phyloP scores from a whole-genome alignment of 2,329 filamentous ascomycete genomes.

The Ilyonectria sp. region DNA sequence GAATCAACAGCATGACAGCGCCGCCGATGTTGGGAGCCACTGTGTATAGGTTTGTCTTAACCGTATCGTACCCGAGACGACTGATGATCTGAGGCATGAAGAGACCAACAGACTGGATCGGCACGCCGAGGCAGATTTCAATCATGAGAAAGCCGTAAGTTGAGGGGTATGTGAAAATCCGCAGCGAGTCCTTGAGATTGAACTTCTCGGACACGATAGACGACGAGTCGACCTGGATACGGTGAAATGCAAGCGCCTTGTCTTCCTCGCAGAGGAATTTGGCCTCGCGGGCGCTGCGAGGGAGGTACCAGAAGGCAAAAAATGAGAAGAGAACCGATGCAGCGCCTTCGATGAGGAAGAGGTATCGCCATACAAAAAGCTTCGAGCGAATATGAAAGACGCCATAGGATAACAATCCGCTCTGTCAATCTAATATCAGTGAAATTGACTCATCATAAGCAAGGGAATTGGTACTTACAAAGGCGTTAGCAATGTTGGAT shows the following conservation, averaged over 20 bases:
- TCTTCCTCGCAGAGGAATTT: constrained; percentile 77
- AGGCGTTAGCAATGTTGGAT: constrained; percentile 77
- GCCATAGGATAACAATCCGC: constrained; percentile 62
- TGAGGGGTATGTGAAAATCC: constrained; percentile 65
- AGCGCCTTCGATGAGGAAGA: constrained; percentile 68
- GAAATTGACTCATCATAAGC: neutral
- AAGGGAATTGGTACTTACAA: constrained; percentile 36
- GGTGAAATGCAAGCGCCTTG: constrained; percentile 76
- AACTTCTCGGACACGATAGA: constrained; percentile 70
- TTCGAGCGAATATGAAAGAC: constrained; percentile 62
- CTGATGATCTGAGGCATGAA: constrained; percentile 71
- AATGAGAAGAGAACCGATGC: constrained; percentile 73
- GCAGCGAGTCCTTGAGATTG: constrained; percentile 64
- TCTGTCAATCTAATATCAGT: constrained; percentile 29
- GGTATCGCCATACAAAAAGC: constrained; percentile 62
- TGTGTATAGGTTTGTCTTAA: constrained; percentile 83
- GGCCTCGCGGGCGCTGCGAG: constrained; percentile 74
- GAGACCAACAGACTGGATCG: constrained; percentile 68
- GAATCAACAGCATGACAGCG: constrained; percentile 79
- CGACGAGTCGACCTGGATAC: constrained; percentile 82
- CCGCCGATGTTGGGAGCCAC: constrained; percentile 85
- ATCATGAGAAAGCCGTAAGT: constrained; percentile 66
- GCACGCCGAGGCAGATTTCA: constrained; percentile 73
- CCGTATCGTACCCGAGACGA: constrained; percentile 62
- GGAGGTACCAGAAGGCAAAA: constrained; percentile 80